Conservation (phyloP, 78 protist species). For the Pigoraptor vietnamica region DNA sequence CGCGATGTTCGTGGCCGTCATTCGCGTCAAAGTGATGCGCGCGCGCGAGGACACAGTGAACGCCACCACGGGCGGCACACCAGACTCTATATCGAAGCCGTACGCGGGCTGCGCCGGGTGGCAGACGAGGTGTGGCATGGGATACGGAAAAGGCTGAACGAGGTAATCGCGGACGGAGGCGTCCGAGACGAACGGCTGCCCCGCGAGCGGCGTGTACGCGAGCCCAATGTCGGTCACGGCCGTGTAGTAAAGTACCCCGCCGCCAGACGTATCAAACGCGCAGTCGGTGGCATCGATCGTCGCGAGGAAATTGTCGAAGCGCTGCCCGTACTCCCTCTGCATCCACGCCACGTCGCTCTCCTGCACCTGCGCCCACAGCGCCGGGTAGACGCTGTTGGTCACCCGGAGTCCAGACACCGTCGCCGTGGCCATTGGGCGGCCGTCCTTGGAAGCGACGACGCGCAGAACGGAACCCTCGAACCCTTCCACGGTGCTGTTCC, state of each 20-base stretch:
- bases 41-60: background rate
- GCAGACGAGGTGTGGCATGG: background rate
- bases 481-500: background rate
- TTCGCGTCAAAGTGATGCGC: background rate
- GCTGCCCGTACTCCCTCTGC: background rate
- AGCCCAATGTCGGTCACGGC: background rate
- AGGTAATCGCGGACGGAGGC: no score
- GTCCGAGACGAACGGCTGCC: background rate
- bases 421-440: background rate
- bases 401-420: background rate
- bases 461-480: background rate
- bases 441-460: background rate
- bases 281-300: background rate
- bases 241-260: background rate
- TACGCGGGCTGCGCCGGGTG: background rate
- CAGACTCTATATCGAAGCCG: no score
- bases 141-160: background rate
- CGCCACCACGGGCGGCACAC: background rate
- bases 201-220: background rate
- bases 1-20: background rate
- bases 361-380: background rate
- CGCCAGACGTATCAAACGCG: background rate
- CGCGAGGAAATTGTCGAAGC: no score
- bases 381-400: background rate
- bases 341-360: background rate